Conservation (phyloP, 2,329 filamentous ascomycete species). For the Verticillium nonalfalfae region DNA sequence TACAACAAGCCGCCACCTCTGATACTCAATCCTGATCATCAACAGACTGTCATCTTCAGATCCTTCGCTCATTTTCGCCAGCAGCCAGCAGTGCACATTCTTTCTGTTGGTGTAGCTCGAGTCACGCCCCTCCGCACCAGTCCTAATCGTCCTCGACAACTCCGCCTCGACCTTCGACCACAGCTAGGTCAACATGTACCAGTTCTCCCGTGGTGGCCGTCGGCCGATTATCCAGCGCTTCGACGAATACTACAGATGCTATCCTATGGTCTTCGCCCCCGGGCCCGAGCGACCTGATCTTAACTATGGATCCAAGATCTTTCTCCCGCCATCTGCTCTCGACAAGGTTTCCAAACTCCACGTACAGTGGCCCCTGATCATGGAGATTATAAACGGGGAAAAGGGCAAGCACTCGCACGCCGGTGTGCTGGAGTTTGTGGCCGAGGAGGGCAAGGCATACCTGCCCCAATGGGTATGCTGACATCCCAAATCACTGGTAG, state of each 20-base stretch:
- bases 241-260: constrained; percentile 98
- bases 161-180: constrained; percentile 12
- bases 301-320: constrained; percentile 96
- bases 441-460: constrained; percentile 94
- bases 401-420: constrained; percentile 79
- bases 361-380: constrained; percentile 95
- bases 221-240: constrained; percentile 65
- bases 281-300: constrained; percentile 82
- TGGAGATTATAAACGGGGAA: constrained; percentile 89
- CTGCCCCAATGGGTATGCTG: constrained; percentile 80
- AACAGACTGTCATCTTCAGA: too few relatives aligned
- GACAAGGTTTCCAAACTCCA: constrained; percentile 95
- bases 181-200: constrained; percentile 13
- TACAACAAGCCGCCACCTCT: too few relatives aligned
- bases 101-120: not conserved
- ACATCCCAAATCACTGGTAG: not conserved
- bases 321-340: constrained; percentile 90
- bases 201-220: constrained; percentile 29
- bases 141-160: constrained; percentile 1
- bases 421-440: constrained; percentile 94
- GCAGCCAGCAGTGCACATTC: not conserved
- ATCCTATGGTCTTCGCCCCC: constrained; percentile 89
- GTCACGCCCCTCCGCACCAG: not conserved
- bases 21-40: too few relatives aligned
- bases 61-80: too few relatives aligned